Evolutionary conservation across 2,329 filamentous ascomycete genomes (phyloP).

Genomic region (Magnaporthiopsis poae): DNA sequence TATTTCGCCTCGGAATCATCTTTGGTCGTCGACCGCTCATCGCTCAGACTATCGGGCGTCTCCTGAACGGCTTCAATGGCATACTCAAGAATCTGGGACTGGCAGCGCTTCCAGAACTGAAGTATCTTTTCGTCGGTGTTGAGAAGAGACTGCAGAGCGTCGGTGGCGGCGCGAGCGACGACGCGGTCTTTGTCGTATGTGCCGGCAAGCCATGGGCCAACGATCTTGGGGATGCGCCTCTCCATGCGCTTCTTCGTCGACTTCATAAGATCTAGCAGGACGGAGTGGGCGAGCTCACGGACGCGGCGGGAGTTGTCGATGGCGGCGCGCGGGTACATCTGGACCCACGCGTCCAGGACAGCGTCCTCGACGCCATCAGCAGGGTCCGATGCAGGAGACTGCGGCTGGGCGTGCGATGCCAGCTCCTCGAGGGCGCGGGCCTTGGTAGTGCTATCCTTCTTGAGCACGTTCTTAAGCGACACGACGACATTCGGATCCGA

Average conservation of each 20-base stretch:
- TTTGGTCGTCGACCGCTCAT: conserved; percentile 70
- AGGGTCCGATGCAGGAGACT: conserved; percentile 32
- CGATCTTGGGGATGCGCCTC: conserved; percentile 63
- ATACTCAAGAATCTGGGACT: conserved; percentile 70
- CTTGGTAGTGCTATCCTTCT: conserved; percentile 89
- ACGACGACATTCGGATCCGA: conserved; percentile 75
- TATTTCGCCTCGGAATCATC: conserved; percentile 86
- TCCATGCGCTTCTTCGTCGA: conserved; percentile 73
- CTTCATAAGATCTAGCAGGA: conserved; percentile 56
- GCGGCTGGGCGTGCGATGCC: conserved; percentile 49
- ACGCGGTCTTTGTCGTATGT: conserved; percentile 75
- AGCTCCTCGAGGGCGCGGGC: conserved; percentile 83
- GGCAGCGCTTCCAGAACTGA: conserved; percentile 72
- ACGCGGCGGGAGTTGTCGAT: conserved; percentile 84
- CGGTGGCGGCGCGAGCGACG: conserved; percentile 65
- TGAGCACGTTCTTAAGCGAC: conserved; percentile 82
- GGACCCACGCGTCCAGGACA: conserved; percentile 81
- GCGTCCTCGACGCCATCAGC: conserved; percentile 60
- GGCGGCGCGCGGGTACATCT: conserved; percentile 76
- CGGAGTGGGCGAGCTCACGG: conserved; percentile 70
- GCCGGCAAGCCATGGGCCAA: conserved; percentile 85
- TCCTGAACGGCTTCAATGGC: conserved; percentile 73
- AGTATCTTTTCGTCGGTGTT: conserved; percentile 67
- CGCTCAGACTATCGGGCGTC: conserved; percentile 71
- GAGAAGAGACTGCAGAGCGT: conserved; percentile 68